A percentile compares a stretch with the other conserved stretches of the same genome.
Evolutionary conservation across 352 stramenopile genomes (phyloP).

Genomic region (Sclerospora graminicola): DNA sequence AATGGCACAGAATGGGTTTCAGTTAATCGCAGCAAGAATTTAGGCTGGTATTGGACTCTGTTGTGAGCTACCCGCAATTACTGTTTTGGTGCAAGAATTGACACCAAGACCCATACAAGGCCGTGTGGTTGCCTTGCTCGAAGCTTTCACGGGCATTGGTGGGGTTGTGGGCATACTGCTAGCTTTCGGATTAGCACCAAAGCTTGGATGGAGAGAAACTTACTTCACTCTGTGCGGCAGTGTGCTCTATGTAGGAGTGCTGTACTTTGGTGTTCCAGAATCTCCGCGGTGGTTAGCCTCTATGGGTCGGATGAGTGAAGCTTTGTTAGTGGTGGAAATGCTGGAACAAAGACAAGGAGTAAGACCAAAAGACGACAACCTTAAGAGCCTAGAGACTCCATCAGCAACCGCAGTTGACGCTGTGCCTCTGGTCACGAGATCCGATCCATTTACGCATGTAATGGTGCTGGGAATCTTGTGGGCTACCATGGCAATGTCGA

Average conservation of each 20-base stretch:
- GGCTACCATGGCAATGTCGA: no score
- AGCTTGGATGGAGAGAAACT: slow-evolving; percentile 48
- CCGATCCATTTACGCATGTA: no score
- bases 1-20: slow-evolving; percentile 28
- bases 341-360: slow-evolving; percentile 46
- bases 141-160: slow-evolving; percentile 54
- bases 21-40: slow-evolving; percentile 44
- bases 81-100: slow-evolving; percentile 54
- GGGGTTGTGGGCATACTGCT: slow-evolving; percentile 47
- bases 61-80: slow-evolving; percentile 45
- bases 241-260: slow-evolving; percentile 38
- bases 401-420: slow-evolving; percentile 22
- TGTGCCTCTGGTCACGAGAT: no score
- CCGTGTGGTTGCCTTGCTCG: slow-evolving; percentile 55
- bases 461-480: no score
- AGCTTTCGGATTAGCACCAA: slow-evolving; percentile 32
- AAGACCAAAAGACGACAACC: slow-evolving; percentile 30
- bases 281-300: slow-evolving; percentile 67
- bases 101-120: slow-evolving; percentile 42
- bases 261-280: slow-evolving; percentile 45
- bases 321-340: slow-evolving; percentile 37
- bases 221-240: slow-evolving; percentile 45
- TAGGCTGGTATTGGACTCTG: slow-evolving; percentile 54
- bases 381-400: slow-evolving; percentile 14
- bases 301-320: slow-evolving; percentile 50